A percentile compares a stretch with the other conserved stretches of the same genome.
These are phyloP conservation scores for Samsoniella hepiali DNA, from an alignment of 2,329 filamentous ascomycete species.

Conservation along the genomic window DNA sequence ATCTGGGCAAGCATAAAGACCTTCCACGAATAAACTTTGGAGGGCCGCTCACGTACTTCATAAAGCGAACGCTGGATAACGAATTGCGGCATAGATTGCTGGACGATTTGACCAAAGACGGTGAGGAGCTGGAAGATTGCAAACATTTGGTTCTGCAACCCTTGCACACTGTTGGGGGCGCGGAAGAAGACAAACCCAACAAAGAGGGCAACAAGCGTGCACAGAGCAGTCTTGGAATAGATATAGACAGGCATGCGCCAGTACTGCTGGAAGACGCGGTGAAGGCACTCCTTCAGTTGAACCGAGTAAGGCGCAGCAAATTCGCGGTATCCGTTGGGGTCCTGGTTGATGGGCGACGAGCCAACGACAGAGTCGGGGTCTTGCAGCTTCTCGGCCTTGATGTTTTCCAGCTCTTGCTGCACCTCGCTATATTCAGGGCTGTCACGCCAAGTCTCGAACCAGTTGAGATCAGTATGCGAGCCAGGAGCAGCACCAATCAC, in stretches of 20 bases:
- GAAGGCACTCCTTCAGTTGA: conserved; percentile 65
- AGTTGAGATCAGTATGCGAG: conserved; percentile 60
- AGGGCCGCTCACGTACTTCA: conserved; percentile 79
- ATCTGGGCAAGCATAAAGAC: conserved; percentile 83
- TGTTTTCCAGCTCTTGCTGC: conserved; percentile 54
- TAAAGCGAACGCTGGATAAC: conserved; percentile 78
- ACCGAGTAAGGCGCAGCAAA: conserved; percentile 72
- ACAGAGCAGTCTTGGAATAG: conserved; percentile 74
- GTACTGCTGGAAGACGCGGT: conserved; percentile 84
- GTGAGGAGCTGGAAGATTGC: conserved; percentile 80
- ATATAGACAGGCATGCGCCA: conserved; percentile 89
- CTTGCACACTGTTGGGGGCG: conserved; percentile 68
- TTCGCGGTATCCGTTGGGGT: conserved; percentile 58
- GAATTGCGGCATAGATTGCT: conserved; percentile 84
- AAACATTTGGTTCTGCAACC: conserved; percentile 84
- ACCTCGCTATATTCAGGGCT: conserved; percentile 55
- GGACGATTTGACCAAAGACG: conserved; percentile 74
- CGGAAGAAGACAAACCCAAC: conserved; percentile 80
- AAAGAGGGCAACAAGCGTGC: conserved; percentile 64
- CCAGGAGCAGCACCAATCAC: conserved; percentile 63
- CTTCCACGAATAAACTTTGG: conserved; percentile 81
- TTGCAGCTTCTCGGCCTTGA: conserved; percentile 47
- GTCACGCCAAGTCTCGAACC: conserved; percentile 60
- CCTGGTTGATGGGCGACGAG: conserved; percentile 29
- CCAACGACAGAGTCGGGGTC: conserved; percentile 23